Conservation (phyloP, 139 green algal species). For the Chlorella sorokiniana region DNA sequence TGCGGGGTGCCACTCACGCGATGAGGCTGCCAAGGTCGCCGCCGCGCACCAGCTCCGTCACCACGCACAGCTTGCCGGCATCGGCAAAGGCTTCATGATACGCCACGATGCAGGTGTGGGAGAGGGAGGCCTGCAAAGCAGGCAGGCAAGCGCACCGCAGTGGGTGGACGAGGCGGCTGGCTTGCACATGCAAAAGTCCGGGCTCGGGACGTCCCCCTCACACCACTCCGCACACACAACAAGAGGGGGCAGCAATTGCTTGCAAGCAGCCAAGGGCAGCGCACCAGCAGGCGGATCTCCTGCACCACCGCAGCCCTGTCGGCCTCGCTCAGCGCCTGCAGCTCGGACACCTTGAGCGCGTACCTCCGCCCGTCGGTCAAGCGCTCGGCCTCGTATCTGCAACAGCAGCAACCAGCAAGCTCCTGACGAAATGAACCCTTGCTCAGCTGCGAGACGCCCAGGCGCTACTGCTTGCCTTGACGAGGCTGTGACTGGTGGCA, state of each 20-base stretch:
- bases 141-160: background rate
- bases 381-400: background rate
- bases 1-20: background rate
- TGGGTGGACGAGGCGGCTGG: background rate
- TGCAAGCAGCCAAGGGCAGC: background rate
- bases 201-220: background rate
- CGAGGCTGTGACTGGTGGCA: no score
- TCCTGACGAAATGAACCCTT: no score
- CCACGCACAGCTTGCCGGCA: slow-evolving; percentile 23
- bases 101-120: slow-evolving; percentile 22
- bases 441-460: background rate
- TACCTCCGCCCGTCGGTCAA: slow-evolving; percentile 3
- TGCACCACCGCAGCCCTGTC: slow-evolving; percentile 4
- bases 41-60: slow-evolving; percentile 1
- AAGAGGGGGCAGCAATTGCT: no score
- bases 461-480: no score
- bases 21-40: slow-evolving; percentile 10
- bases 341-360: slow-evolving; percentile 7
- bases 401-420: no score
- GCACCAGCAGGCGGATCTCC: background rate
- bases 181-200: background rate
- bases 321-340: background rate
- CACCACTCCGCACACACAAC: no score
- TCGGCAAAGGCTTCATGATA: slow-evolving; percentile 35
- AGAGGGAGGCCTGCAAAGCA: slow-evolving; percentile 21